phyloP scores from a whole-genome alignment of 495 filamentous ascomycete genomes.

The Aspergillus nanangensis region DNA sequence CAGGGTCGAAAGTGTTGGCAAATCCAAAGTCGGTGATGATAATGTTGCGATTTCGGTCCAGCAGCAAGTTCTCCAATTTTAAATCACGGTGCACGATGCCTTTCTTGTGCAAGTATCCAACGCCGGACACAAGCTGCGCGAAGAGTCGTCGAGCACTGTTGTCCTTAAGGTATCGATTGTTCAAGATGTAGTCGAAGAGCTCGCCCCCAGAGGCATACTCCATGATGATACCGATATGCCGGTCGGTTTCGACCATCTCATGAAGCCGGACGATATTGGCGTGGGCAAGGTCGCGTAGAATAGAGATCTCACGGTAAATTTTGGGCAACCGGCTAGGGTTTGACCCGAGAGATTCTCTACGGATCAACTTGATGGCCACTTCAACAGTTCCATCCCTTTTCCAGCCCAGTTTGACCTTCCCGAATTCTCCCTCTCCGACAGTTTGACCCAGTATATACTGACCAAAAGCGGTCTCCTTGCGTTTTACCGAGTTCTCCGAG shows the following conservation, averaged over 20 bases:
- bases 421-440: constrained; percentile 97
- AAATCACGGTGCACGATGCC: constrained; percentile 97
- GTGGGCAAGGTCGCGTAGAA: constrained; percentile 79
- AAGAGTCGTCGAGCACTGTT: constrained; percentile 85
- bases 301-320: constrained; percentile 94
- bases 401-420: constrained; percentile 99
- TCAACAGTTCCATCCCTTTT: constrained; percentile 90
- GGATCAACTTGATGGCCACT: constrained; percentile 98
- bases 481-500: constrained; percentile 40
- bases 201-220: constrained; percentile 98
- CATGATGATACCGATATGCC: constrained; percentile 95
- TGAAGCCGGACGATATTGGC: constrained; percentile 96
- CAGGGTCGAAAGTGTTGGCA: constrained; percentile 91
- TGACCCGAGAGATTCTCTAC: constrained; percentile 77
- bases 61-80: constrained; percentile 92
- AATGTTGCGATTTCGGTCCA: constrained; percentile 96
- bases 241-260: constrained; percentile 97
- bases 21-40: constrained; percentile 99
- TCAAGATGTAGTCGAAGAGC: constrained; percentile 96
- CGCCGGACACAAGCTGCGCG: constrained; percentile 92
- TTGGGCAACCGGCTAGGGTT: constrained; percentile 89
- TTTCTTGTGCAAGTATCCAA: constrained; percentile 98
- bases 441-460: constrained; percentile 94
- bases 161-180: constrained; percentile 94
- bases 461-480: constrained; percentile 85